A percentile compares a stretch with the other conserved stretches of the same genome.
Conservation (phyloP, 1,139 yeast species). For the Suhomyces guaymorum region DNA sequence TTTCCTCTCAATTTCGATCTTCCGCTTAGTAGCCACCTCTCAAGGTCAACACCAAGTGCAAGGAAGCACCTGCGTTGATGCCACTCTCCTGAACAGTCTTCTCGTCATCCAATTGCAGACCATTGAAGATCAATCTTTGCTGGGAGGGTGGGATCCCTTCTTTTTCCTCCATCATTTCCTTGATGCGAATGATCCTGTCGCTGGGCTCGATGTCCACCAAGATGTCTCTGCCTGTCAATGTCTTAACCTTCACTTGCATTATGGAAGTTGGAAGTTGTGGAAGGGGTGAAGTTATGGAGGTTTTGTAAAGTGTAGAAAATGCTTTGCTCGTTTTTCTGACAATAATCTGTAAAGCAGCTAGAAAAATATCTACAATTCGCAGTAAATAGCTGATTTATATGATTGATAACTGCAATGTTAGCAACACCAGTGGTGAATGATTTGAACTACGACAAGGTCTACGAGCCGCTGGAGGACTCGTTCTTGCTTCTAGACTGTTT, state of each 20-base stretch:
- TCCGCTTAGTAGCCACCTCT: conserved; percentile 65
- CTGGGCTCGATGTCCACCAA: conserved; percentile 76
- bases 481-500: conserved; percentile 77
- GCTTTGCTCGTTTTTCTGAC: too few species aligned
- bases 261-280: conserved; percentile 3
- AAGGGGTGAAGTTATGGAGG: too few species aligned
- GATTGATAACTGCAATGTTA: conserved; percentile 29
- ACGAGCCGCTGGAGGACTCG: conserved; percentile 94
- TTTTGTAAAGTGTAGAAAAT: too few species aligned
- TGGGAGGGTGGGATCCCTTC: conserved; percentile 98
- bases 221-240: conserved; percentile 83
- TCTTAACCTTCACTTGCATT: conserved; percentile 72
- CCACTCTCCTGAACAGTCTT: conserved; percentile 69
- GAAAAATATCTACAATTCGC: too few species aligned
- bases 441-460: conserved; percentile 52
- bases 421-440: conserved; percentile 40
- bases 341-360: too few species aligned
- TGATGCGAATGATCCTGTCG: conserved; percentile 77
- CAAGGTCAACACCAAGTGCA: conserved; percentile 85
- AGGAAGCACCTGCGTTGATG: conserved; percentile 70
- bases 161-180: conserved; percentile 92
- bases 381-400: too few species aligned
- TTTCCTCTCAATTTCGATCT: neutral
- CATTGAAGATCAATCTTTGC: conserved; percentile 87
- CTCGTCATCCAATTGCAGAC: conserved; percentile 88